Conservation (phyloP, 225 moss, liverwort and hornwort genomes). For the Straminergon stramineum region DNA sequence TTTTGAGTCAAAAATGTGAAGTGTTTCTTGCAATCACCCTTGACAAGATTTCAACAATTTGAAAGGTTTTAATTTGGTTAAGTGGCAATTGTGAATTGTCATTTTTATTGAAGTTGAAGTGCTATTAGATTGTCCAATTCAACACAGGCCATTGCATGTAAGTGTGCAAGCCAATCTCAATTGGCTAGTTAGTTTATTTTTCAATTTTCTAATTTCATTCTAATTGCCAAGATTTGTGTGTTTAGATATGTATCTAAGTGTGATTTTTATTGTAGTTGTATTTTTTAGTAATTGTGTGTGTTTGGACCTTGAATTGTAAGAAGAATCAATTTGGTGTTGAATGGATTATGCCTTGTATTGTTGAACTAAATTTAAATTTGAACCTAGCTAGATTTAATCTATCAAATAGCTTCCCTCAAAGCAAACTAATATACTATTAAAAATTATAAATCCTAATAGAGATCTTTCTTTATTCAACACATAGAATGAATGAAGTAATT, state of each 20-base stretch:
- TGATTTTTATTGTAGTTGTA: no score
- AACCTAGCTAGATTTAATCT: neutral
- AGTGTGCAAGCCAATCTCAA: fast-evolving
- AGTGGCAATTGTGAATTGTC: no score
- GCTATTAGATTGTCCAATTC: no score
- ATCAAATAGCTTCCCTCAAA: neutral
- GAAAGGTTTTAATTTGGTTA: neutral
- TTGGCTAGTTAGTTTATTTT: no score
- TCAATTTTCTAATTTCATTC: no score
- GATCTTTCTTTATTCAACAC: neutral
- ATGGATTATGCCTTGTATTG: neutral
- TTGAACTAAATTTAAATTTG: neutral
- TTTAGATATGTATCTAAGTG: no score
- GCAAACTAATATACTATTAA: neutral
- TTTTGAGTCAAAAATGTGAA: no score
- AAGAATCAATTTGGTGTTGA: neutral
- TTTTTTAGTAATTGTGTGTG: no score
- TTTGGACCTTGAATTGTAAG: neutral
- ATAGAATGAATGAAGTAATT: fast-evolving
- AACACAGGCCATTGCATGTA: no score
- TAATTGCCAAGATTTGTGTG: no score
- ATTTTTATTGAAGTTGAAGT: no score
- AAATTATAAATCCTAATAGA: neutral
- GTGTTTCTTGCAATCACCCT: no score
- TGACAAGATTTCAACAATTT: neutral